Base-by-base conservation (phyloP, 2,329 filamentous ascomycete species). In the Cryphonectria parasitica region DNA sequence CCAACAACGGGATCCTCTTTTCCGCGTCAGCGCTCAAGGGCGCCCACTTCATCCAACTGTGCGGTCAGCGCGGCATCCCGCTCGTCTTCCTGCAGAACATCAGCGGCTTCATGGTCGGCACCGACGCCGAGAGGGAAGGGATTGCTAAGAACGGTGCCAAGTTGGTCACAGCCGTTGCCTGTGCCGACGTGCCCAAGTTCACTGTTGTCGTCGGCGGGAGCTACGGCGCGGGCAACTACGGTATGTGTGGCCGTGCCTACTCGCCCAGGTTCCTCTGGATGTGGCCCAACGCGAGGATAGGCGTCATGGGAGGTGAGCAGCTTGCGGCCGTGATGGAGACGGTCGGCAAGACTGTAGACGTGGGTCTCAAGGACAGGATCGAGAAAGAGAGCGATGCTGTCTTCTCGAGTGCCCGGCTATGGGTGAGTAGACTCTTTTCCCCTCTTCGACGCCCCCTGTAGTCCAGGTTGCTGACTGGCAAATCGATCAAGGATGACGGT, bases 111-210 rank as follows among this genome's bases (percentile, higher is more conserved):
- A 99, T 99, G 96, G 96, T 99, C 43, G 96, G 96, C 60, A 88
- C 90, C 25, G 93, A 96, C 76, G 94, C 95, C 0, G 96, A 99
- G 82, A 91, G 92, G 68, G 95, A 95, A 67, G 96, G 96, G 17
- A 98, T 99, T 76, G 96, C 96, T 68, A 98, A 98, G 86, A 97
- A 98, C 78, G 96, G 96, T 56, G 96, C 96, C 7, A 98, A 99
- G 83, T 89, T 99, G 25, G 96, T 98, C 39, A 97, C 94, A 2
- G 96, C 95, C 10, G 96, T 98, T 15, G 93, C 94, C 11, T 98
- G 95, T 78, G 95, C 95, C 4, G 90, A 96, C 75, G 95, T 98
- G 58, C 95, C 96, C 75, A 98, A 99, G 81, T 95, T 98, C 78
- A 99, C 96, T 0, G 93, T 99, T 22, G 93, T 99, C 0, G 91